Conservation (phyloP, 116 monocot genomes). For the Thalassia testudinum region DNA sequence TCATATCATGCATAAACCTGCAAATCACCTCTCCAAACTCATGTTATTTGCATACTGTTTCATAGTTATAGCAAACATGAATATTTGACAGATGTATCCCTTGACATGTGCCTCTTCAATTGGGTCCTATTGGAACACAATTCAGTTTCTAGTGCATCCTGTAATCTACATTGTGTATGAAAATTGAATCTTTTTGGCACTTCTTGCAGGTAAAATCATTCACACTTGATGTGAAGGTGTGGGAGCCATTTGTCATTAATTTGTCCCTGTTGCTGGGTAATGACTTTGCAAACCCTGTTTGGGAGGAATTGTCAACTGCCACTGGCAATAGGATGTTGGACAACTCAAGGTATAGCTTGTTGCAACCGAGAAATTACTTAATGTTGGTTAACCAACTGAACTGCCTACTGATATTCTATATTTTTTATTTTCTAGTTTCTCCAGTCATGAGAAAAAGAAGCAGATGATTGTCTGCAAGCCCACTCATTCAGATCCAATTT, state of each 20-base stretch:
- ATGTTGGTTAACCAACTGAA: not conserved
- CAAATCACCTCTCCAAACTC: too few species aligned
- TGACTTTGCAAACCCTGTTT: constrained; percentile 53
- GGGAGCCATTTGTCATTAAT: constrained; percentile 77
- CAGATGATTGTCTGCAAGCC: constrained; percentile 26
- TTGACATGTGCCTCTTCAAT: too few species aligned
- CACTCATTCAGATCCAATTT: constrained; percentile 47
- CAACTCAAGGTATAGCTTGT: not conserved
- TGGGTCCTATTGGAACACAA: too few species aligned
- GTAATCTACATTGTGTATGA: too few species aligned
- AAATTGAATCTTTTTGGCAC: too few species aligned
- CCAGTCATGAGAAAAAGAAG: constrained; percentile 14
- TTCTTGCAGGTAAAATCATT: constrained; percentile 5
- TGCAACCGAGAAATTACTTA: not conserved
- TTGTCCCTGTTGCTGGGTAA: constrained; percentile 68
- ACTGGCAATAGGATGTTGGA: too few species aligned
- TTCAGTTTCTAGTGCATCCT: too few species aligned
- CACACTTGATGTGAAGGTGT: constrained; percentile 75
- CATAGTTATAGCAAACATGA: too few species aligned
- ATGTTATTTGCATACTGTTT: too few species aligned
- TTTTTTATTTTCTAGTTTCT: constrained; percentile 18
- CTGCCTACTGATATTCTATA: not conserved
- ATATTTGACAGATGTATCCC: too few species aligned
- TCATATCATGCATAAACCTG: too few species aligned
- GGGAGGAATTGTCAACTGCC: constrained; percentile 49